Base-by-base conservation (phyloP, 768 basidiomycete genomes). In the Cystofilobasidium macerans region DNA sequence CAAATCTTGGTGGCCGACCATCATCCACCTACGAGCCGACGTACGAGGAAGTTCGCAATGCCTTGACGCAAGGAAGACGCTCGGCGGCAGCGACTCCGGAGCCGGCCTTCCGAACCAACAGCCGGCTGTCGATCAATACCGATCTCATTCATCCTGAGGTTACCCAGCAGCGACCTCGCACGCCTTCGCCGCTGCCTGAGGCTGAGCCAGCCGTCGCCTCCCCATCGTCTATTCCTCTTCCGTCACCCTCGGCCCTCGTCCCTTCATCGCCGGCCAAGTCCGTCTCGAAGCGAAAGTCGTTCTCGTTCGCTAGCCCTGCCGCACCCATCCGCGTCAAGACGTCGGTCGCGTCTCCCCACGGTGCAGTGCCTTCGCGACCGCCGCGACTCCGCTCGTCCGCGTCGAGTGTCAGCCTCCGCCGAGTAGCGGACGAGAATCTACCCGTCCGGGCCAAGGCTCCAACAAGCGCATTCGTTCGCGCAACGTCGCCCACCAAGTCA, bases 281-380 rank as follows among this genome's bases (percentile, higher is more conserved):
- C 9, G 7, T 63, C 42, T 18, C n/a, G 24, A 58, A 63, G 61
- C 57, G 62, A 20, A n/a, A 53, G 6, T 63, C 67, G 14, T 68
- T 68, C 61, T 48, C 67, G 18, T 68, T 68, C 51, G 67, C 67
- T 0, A 68, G 67, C 36, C 67, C 61, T 14, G 67, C 67, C 16
- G 61, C 67, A 14, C 67, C 67, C 4, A 53, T 68, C 42, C 54
- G 62, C n/a, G 51, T 68, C n/a, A 68, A 68, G 62, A 53, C 33
- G 13, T 43, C 40, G 28, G 30, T 53, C 62, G 53, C 24, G 1
- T 36, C 57, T 9, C 26, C 32, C 8, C 26, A 30, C 1, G 61
- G 51, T 14, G 18, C 54, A 1, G 45, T 61, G 0, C 56, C 61
- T 22, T 5, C 45, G 22, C 45, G 45, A 5, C 45, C 45, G 0